Base-by-base conservation (phyloP, 129 eudicot genomes). In the Helianthus tuberosus region DNA sequence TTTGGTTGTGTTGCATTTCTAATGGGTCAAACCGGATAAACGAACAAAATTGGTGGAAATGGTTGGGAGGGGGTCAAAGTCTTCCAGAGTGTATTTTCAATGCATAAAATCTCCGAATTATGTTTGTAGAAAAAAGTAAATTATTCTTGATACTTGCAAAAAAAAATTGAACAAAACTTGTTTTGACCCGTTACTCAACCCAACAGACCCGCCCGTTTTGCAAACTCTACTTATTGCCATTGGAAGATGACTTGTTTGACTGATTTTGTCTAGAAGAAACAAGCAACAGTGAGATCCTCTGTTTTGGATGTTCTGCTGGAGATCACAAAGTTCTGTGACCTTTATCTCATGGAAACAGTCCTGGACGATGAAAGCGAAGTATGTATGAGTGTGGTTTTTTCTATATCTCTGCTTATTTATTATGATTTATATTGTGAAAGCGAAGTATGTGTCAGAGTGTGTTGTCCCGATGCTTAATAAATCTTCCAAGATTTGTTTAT, bases 341-440 rank as follows among this genome's bases (percentile, higher is more conserved):
- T 93, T 63, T 93, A 93, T 86, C 91, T 93, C 81, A 93, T 93
- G 98, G 98, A 93, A 83, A 82, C 87, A 25, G 89, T 93, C 69
- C 77, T 93, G 25, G 98, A 93, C 65, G 98, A 93, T 88, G 96
- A 93, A 84, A 87, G 89, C 51, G 98, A 90, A 64, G 98, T 93
- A 82, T 76, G 79, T 64, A 49, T 65, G 23, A 49, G 12, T n/a
- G 8, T 3, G 6, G 63, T 14, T 25, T 49, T 8, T n/a, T 16
- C 8, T 43, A 13, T 54, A 66, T 76, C 15, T 27, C 11, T 66
- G 20, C 38, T n/a, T 55, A 17, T 64, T 13, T 59, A 58, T 72
- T 3, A 32, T 74, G 49, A 15, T 73, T 7, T 46, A 20, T 20
- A 20, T 20, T 20, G 23, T 20, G 23, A 20, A 20, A 20, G 23